Evolutionary conservation across 2,329 filamentous ascomycete species (phyloP).

Genomic region (Venturia nashicola): DNA sequence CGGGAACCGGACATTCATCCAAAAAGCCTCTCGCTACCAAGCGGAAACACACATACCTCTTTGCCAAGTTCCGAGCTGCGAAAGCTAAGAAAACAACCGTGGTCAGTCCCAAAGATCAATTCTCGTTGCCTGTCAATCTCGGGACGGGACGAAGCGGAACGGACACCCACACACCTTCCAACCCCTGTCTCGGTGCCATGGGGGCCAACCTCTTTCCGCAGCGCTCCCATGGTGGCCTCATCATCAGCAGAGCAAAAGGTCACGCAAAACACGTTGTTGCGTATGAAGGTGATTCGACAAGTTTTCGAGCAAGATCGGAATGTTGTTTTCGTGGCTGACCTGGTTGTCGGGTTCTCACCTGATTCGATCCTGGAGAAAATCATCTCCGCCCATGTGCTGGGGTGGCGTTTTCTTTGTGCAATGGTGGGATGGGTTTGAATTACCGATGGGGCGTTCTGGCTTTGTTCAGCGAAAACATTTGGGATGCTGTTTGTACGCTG

Average conservation of each 20-base stretch:
- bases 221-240: neutral
- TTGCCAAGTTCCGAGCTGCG: neutral
- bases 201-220: neutral
- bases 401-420: neutral
- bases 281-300: neutral
- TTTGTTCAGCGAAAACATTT: neutral
- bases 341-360: neutral
- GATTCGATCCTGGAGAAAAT: slow-evolving; percentile 2
- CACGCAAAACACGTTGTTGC: neutral
- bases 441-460: neutral
- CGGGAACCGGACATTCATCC: neutral
- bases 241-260: neutral
- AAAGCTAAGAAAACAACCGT: neutral
- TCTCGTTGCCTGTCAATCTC: neutral
- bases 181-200: neutral
- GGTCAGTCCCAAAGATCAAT: neutral
- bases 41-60: neutral
- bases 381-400: neutral
- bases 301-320: neutral
- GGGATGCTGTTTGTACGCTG: neutral
- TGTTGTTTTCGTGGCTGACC: neutral
- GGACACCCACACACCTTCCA: neutral
- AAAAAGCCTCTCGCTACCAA: neutral
- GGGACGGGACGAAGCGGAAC: neutral
- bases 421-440: neutral